phyloP scores from a whole-genome alignment of 305 asterid genomes.

The Fraxinus paxiana region DNA sequence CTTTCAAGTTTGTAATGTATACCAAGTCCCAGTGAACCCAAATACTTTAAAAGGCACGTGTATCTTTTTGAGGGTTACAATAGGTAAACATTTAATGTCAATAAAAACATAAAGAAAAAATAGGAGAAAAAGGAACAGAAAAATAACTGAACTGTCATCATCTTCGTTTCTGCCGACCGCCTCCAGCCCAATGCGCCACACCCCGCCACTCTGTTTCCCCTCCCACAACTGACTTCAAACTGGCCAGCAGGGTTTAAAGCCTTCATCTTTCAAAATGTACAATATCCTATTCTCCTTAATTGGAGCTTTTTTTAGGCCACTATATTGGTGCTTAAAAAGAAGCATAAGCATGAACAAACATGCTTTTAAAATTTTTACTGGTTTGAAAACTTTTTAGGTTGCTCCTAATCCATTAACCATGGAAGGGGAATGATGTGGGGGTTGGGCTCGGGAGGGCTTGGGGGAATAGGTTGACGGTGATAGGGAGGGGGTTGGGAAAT shows the following conservation, averaged over 20 bases:
- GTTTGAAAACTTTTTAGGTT: background rate
- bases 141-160: background rate
- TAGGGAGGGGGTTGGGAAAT: background rate
- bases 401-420: background rate
- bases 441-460: background rate
- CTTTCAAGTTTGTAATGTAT: background rate
- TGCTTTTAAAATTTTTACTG: background rate
- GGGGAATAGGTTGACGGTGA: background rate
- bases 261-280: background rate
- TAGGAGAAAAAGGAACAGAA: background rate
- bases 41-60: background rate
- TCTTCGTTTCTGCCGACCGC: background rate
- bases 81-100: background rate
- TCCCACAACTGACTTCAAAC: background rate
- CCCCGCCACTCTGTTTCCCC: background rate
- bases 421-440: background rate
- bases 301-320: background rate
- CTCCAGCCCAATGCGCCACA: background rate
- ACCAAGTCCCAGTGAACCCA: background rate
- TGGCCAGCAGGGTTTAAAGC: background rate
- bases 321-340: background rate
- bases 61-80: background rate
- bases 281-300: background rate
- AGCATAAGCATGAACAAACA: background rate
- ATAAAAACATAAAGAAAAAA: background rate